These are phyloP conservation scores for Tulasnella sp. DNA, from an alignment of 768 basidiomycete genomes.

Conservation along the genomic window DNA sequence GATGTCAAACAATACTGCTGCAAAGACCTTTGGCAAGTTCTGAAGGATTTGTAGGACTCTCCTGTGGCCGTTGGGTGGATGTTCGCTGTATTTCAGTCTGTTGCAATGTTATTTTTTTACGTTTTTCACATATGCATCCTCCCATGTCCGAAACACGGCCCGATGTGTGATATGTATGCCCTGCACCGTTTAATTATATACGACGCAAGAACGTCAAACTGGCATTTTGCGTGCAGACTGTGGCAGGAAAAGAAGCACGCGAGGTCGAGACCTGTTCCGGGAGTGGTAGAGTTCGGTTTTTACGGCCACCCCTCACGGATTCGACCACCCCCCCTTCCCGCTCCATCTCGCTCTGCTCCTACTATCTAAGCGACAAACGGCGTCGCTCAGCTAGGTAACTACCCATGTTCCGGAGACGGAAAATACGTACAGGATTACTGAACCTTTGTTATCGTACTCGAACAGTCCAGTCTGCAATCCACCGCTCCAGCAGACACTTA, in stretches of 20 bases:
- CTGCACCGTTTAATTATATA: neutral
- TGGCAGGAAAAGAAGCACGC: constrained; percentile 21
- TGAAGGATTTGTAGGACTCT: constrained; percentile 44
- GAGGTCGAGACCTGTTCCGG: neutral
- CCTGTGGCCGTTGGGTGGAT: neutral
- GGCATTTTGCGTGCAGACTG: constrained; percentile 4
- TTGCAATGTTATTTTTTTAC: constrained; percentile 22
- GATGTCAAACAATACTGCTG: constrained; percentile 85
- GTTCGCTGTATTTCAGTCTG: constrained; percentile 20
- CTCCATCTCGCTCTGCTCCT: constrained; percentile 3
- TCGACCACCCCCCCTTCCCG: neutral
- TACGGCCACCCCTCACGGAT: constrained; percentile 19
- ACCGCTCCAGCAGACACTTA: constrained; percentile 11
- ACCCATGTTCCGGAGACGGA: neutral
- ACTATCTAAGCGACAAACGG: neutral
- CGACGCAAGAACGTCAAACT: neutral
- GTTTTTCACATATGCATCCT: constrained; percentile 4
- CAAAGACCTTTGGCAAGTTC: constrained; percentile 96
- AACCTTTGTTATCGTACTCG: constrained; percentile 3
- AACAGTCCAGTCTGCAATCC: constrained; percentile 18
- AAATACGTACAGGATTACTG: neutral
- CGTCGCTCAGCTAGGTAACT: neutral
- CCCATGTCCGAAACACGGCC: neutral
- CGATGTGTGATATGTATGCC: neutral
- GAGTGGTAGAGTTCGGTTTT: constrained; percentile 1